A percentile compares a stretch with the other conserved stretches of the same genome.
Conservation (phyloP, 148 eudicot species). For the Rhododendron williamsianum region DNA sequence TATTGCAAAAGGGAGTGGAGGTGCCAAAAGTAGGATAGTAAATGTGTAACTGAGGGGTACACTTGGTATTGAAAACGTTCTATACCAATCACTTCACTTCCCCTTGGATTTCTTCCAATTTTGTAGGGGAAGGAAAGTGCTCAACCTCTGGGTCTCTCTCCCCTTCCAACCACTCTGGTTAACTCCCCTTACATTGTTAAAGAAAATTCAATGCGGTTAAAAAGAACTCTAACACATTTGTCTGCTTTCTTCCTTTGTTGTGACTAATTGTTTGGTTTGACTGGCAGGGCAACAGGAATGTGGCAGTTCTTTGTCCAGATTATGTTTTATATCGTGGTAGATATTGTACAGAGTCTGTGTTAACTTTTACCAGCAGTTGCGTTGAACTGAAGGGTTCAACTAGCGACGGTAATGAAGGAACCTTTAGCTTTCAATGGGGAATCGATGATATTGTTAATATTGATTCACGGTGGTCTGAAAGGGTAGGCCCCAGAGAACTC, state of each 20-base stretch:
- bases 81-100: background rate
- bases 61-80: background rate
- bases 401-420: conserved; percentile 26
- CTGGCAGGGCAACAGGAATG: conserved; percentile 39
- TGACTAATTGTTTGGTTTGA: background rate
- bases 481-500: conserved; percentile 33
- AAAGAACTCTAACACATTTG: background rate
- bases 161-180: background rate
- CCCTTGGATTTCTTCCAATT: background rate
- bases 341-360: conserved; percentile 41
- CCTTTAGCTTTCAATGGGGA: conserved; percentile 35
- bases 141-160: background rate
- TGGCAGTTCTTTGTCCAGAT: conserved; percentile 34
- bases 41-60: background rate
- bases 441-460: conserved; percentile 47
- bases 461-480: conserved; percentile 36
- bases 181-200: background rate
- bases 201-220: background rate
- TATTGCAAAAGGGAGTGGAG: background rate
- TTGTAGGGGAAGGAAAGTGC: background rate
- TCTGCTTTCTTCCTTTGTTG: background rate
- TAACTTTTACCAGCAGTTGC: conserved; percentile 37
- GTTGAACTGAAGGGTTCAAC: conserved; percentile 32
- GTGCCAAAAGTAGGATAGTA: background rate
- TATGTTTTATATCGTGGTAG: conserved; percentile 36